A percentile compares a stretch with the other conserved stretches of the same genome.
phyloP scores from a whole-genome alignment of 1,284 basidiomycete species.

The Ustilago hordei region DNA sequence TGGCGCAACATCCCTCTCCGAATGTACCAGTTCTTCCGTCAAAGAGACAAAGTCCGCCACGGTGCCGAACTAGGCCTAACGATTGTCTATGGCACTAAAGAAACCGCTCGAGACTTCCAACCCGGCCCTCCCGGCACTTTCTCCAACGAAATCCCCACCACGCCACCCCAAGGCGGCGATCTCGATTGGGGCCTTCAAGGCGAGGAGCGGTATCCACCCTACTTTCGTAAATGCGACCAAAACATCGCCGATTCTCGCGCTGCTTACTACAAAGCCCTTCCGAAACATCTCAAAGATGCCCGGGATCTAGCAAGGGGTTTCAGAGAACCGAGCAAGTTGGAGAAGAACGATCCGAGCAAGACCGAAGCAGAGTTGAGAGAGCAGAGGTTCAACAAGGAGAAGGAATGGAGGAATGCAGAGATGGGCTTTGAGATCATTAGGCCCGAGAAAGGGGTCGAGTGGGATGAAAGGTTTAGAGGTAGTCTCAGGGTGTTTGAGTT shows the following conservation, averaged over 20 bases:
- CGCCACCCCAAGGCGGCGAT: constrained; percentile 72
- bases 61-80: constrained; percentile 86
- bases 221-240: constrained; percentile 75
- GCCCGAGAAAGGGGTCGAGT: constrained; percentile 76
- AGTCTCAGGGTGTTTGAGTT: constrained; percentile 74
- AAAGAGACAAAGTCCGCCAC: constrained; percentile 80
- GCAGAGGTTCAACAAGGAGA: constrained; percentile 77
- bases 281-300: constrained; percentile 78
- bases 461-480: constrained; percentile 81
- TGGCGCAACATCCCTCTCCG: constrained; percentile 87
- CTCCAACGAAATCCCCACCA: constrained; percentile 30
- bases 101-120: constrained; percentile 75
- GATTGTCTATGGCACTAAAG: constrained; percentile 75
- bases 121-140: constrained; percentile 33
- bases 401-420: constrained; percentile 81
- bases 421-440: constrained; percentile 82
- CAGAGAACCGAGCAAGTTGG: constrained; percentile 87
- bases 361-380: constrained; percentile 85
- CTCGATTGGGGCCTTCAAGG: constrained; percentile 80
- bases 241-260: constrained; percentile 79
- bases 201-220: constrained; percentile 80
- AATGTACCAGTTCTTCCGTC: constrained; percentile 92
- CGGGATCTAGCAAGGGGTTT: constrained; percentile 81
- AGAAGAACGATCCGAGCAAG: constrained; percentile 81
- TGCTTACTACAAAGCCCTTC: constrained; percentile 82